phyloP scores from a whole-genome alignment of 2,329 filamentous ascomycete species.

The Sphaerulina musiva region DNA sequence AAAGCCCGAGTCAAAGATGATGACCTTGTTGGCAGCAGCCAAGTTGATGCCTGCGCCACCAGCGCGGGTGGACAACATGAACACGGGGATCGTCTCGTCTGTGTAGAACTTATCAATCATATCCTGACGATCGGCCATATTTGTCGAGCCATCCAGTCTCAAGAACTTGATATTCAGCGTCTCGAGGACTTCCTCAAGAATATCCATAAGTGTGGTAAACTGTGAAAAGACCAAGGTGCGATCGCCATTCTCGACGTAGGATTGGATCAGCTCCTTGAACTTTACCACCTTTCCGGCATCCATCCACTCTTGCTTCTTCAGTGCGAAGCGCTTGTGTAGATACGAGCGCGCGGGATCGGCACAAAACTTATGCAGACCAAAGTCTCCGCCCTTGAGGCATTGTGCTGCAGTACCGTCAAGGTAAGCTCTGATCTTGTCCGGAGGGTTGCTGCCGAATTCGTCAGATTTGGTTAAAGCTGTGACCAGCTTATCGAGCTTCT shows the following conservation, averaged over 20 bases:
- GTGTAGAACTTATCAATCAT: conserved; percentile 82
- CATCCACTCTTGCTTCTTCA: conserved; percentile 60
- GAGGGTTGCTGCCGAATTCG: conserved; percentile 31
- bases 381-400: conserved; percentile 69
- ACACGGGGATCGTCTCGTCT: conserved; percentile 72
- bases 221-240: conserved; percentile 87
- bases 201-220: conserved; percentile 85
- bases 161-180: conserved; percentile 68
- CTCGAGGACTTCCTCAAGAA: conserved; percentile 75
- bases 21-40: conserved; percentile 90
- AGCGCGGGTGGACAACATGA: conserved; percentile 86
- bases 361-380: conserved; percentile 56
- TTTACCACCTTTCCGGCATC: conserved; percentile 73
- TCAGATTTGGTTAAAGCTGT: conserved; percentile 26
- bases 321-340: conserved; percentile 48
- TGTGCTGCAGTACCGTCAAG: conserved; percentile 62
- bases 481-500: conserved; percentile 65
- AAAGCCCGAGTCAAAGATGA: conserved; percentile 95
- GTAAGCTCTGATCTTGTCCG: conserved; percentile 48
- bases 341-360: conserved; percentile 43
- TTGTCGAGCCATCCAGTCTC: conserved; percentile 78
- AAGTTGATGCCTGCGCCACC: conserved; percentile 97
- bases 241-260: conserved; percentile 74
- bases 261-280: conserved; percentile 64
- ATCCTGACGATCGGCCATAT: conserved; percentile 74